Evolutionary conservation across 441 rosid genomes (phyloP), one percentile per base, ranked within the genome.

Genomic region (Capsella rubella): DNA sequence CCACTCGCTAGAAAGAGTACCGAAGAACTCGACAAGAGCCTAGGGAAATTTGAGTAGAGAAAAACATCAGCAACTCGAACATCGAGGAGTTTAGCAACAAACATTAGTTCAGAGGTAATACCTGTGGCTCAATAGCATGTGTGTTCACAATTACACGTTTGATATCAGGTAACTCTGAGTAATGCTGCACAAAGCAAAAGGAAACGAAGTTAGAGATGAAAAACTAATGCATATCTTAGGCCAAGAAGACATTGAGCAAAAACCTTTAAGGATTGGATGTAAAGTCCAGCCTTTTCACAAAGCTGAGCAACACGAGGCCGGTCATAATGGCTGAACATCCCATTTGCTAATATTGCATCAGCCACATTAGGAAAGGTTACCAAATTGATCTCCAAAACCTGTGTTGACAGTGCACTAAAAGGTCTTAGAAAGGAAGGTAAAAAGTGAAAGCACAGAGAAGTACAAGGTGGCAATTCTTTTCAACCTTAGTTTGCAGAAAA

Each of bases 101-200:
- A 72, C 42, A 45, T 27, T 64, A 67, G 65, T 74, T 37, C 50
- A 27, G 45, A 74, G 29, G 63, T 29, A 53, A 49, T 70, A 95
- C 99, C 97, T 92, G 99, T 21, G 98, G 99, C 83, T 95, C 99
- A 69, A 95, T 95, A n/a, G 95, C 99, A 89, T 95, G 99, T 37
- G 99, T 95, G 78, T 95, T 92, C 78, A 95, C 98, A 60, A 95
- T 95, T 35, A 95, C 96, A 83, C 97, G 99, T 81, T 95, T 95
- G 66, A 95, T 89, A 83, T 95, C 99, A 3, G 96, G 92, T 79
- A 95, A 79, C 86, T 95, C 99, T 0, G 97, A 67, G 79, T 95
- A 95, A 80, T 95, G 99, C 99, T 95, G 92, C 92, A 86, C n/a
- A 63, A 62, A 49, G 57, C 40, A 67, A 69, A 71, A 65, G 69